Percentiles rank a stretch among this genome's conserved stretches.
phyloP scores from a whole-genome alignment of 805 yeast species.

The Starmerella powellii region DNA sequence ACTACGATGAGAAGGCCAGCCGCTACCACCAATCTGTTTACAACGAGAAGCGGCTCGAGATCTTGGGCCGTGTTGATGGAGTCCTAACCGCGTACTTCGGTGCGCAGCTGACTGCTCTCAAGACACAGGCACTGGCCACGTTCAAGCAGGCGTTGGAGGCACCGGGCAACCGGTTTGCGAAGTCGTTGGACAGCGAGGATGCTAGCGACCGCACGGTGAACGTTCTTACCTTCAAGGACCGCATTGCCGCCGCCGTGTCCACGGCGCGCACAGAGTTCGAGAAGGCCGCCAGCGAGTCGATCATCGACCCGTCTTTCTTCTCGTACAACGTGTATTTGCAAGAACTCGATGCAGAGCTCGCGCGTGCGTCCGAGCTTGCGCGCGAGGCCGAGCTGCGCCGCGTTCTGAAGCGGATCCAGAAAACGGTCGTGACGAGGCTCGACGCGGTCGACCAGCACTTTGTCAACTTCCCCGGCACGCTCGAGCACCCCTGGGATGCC shows the following conservation, averaged over 20 bases:
- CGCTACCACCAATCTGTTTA: constrained; percentile 62
- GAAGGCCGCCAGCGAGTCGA: constrained; percentile 30
- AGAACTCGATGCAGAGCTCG: constrained; percentile 28
- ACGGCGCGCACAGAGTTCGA: constrained; percentile 25
- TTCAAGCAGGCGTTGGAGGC: constrained; percentile 19
- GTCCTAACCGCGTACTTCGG: constrained; percentile 34
- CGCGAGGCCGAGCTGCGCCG: constrained; percentile 24
- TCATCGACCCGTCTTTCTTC: constrained; percentile 26
- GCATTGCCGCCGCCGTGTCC: constrained; percentile 23
- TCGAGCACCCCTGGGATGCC: constrained; percentile 57
- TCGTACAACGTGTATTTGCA: constrained; percentile 21
- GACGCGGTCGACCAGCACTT: constrained; percentile 28
- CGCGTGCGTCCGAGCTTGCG: constrained; percentile 28
- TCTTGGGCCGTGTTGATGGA: constrained; percentile 39
- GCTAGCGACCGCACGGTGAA: background rate
- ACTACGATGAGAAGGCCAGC: constrained; percentile 62
- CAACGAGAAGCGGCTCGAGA: constrained; percentile 42
- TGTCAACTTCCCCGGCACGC: constrained; percentile 33
- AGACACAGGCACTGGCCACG: constrained; percentile 28
- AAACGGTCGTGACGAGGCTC: constrained; percentile 23
- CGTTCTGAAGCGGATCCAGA: constrained; percentile 35
- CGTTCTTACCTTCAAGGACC: constrained; percentile 23
- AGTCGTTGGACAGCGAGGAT: background rate
- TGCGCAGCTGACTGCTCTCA: constrained; percentile 32
- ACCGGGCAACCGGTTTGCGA: background rate